Evolutionary conservation across 106 monocot genomes (phyloP).

Genomic region (Chionographis japonica): DNA sequence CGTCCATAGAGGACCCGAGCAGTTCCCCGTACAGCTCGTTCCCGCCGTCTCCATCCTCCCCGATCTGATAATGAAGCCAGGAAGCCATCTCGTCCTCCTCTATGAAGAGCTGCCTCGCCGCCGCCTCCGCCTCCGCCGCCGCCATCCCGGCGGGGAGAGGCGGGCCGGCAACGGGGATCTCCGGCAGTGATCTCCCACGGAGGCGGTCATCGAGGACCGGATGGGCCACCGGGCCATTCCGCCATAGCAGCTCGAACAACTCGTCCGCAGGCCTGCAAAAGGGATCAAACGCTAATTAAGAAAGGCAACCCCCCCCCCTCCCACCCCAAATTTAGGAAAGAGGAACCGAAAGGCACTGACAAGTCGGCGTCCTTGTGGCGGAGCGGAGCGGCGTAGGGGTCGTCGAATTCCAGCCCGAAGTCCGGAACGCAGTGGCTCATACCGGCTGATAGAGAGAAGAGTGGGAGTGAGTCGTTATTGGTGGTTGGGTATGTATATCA

Average conservation of each 20-base stretch:
- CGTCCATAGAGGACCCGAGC: not conserved
- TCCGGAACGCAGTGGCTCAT: constrained; percentile 19
- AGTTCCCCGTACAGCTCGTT: not conserved
- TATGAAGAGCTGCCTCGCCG: constrained; percentile 8
- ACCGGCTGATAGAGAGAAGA: too few species aligned
- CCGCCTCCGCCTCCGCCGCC: not conserved
- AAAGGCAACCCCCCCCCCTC: not conserved
- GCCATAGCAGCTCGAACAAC: constrained; percentile 8
- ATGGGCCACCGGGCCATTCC: constrained; percentile 6
- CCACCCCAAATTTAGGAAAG: not conserved
- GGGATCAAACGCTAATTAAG: too few species aligned
- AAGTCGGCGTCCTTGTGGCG: not conserved
- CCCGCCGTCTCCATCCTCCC: not conserved
- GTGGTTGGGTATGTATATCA: too few species aligned
- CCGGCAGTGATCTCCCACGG: too few species aligned
- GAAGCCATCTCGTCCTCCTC: constrained; percentile 33
- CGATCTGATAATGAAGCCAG: constrained; percentile 22
- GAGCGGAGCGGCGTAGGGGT: not conserved
- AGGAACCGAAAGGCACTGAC: too few species aligned
- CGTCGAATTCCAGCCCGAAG: constrained; percentile 7
- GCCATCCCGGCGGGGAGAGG: too few species aligned
- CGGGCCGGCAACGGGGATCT: too few species aligned
- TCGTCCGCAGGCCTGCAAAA: constrained; percentile 8
- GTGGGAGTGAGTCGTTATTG: too few species aligned
- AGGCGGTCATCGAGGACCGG: not conserved